A percentile compares a stretch with the other conserved stretches of the same genome.
These are phyloP conservation scores for Aspergillus fructus DNA, from an alignment of 2,329 filamentous ascomycete species.

Conservation along the genomic window DNA sequence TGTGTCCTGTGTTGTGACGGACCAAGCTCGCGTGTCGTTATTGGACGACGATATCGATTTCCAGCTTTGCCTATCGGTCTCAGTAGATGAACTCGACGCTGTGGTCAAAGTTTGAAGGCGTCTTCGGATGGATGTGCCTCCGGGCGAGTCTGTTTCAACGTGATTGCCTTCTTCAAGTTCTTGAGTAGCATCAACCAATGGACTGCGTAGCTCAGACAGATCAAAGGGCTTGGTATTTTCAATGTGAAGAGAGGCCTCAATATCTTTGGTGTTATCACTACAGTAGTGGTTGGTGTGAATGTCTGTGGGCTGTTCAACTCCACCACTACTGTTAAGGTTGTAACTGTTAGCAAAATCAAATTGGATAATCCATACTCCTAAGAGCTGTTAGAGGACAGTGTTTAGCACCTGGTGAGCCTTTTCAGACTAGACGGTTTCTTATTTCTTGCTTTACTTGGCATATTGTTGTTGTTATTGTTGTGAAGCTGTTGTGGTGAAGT, in stretches of 20 bases:
- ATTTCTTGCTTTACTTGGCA: constrained; percentile 3
- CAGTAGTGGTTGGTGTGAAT: background rate
- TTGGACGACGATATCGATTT: constrained; percentile 4
- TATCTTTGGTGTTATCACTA: constrained; percentile 5
- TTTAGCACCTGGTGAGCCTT: constrained; percentile 1
- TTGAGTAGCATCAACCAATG: background rate
- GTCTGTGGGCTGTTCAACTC: background rate
- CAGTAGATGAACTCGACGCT: constrained; percentile 1
- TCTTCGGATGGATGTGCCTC: background rate
- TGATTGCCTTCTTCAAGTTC: background rate
- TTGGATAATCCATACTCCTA: background rate
- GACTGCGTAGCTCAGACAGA: background rate
- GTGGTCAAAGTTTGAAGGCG: constrained; percentile 4
- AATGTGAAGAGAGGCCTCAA: constrained; percentile 7
- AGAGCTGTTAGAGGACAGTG: background rate
- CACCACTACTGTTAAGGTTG: background rate
- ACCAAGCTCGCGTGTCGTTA: background rate
- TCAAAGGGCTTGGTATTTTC: background rate
- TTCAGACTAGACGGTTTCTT: constrained; percentile 4
- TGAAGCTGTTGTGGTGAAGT: background rate
- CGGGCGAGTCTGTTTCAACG: background rate
- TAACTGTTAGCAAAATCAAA: background rate
- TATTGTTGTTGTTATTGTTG: background rate
- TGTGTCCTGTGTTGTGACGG: constrained; percentile 2
- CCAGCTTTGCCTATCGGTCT: constrained; percentile 1